These are phyloP conservation scores for Pyrenophora graminea DNA, from an alignment of 2,329 filamentous ascomycete species.

Conservation along the genomic window DNA sequence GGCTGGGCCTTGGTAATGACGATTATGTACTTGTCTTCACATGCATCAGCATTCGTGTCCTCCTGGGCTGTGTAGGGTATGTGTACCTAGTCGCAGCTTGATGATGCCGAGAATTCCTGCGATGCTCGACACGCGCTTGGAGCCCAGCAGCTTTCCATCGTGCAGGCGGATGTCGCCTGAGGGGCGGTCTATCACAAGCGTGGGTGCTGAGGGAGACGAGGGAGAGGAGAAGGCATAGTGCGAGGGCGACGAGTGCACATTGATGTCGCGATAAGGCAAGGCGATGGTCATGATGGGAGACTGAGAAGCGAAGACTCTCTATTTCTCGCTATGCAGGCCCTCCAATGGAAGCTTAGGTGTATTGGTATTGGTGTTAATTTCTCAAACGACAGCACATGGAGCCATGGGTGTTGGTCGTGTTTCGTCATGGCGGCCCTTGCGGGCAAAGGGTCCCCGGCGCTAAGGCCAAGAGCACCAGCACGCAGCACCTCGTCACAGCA, in stretches of 20 bases:
- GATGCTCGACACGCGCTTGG: slow-evolving; percentile 89
- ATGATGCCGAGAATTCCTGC: slow-evolving; percentile 93
- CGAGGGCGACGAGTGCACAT: slow-evolving; percentile 87
- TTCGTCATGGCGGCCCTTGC: slow-evolving; percentile 25
- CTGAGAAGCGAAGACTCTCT: neutral
- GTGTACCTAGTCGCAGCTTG: slow-evolving; percentile 82
- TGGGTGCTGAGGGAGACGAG: slow-evolving; percentile 85
- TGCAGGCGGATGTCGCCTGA: slow-evolving; percentile 87
- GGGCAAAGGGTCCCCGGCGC: slow-evolving; percentile 15
- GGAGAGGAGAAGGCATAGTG: slow-evolving; percentile 97
- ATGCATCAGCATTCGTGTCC: slow-evolving; percentile 22
- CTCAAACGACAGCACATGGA: neutral
- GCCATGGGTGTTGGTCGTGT: slow-evolving; percentile 9
- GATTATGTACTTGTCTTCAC: slow-evolving; percentile 87
- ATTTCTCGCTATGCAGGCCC: neutral
- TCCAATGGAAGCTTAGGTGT: slow-evolving; percentile 4
- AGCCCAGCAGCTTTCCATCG: slow-evolving; percentile 74
- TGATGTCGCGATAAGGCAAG: slow-evolving; percentile 91
- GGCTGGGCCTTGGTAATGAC: slow-evolving; percentile 93
- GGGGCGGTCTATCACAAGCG: slow-evolving; percentile 86
- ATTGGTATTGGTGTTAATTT: slow-evolving; percentile 4
- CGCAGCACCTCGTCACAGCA: slow-evolving; percentile 21
- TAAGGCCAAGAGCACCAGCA: slow-evolving; percentile 8
- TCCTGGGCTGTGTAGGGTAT: neutral
- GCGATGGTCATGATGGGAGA: slow-evolving; percentile 52